Base-by-base conservation (phyloP, 2,329 filamentous ascomycete genomes). In the Trichocomaceae sp. region DNA sequence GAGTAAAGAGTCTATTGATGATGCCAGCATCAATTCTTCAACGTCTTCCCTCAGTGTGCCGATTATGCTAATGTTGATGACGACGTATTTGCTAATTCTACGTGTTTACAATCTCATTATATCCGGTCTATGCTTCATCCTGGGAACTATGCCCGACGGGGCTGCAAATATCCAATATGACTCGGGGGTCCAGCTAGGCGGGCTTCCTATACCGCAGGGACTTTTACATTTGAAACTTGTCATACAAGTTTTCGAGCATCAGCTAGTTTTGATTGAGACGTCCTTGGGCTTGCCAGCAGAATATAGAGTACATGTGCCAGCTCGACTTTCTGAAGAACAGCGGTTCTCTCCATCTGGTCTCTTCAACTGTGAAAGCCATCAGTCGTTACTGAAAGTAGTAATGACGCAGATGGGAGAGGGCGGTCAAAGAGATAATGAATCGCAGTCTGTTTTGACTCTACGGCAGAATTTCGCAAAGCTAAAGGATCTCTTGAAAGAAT, bases 181-280 rank as follows among this genome's bases (percentile, higher is more conserved):
- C n/a, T 35, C 47, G 4, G 53, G 37, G 3, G 26, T 55, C 7
- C n/a, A 52, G 17, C n/a, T 55, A 2, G 53, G 39, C 15, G 53
- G 48, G 1, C 45, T 55, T 10, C 31, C 53, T 15, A 4, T 55
- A 2, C 47, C 37, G 3, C 53, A 55, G 13, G 47, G 53, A 8
- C 23, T 33, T 23, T 17, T 60, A n/a, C 49, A 57, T 29, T 33
- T 48, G 12, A 59, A 56, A 37, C 55, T 59, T 23, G 51, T 59
- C 46, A 33, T 57, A n/a, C 55, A 57, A 46, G 44, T 52, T 17
- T 39, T 58, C 20, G 55, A 59, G 44, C 55, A 59, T 47, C 52
- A 57, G 49, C 45, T 59, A 19, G 47, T 52, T 35, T 47, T 37
- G 9, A 35, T 59, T 8, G 51, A 52, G 42, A 9, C 22, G 19